phyloP scores from a whole-genome alignment of 495 filamentous ascomycete species.

The Hypoxylon perforatum region DNA sequence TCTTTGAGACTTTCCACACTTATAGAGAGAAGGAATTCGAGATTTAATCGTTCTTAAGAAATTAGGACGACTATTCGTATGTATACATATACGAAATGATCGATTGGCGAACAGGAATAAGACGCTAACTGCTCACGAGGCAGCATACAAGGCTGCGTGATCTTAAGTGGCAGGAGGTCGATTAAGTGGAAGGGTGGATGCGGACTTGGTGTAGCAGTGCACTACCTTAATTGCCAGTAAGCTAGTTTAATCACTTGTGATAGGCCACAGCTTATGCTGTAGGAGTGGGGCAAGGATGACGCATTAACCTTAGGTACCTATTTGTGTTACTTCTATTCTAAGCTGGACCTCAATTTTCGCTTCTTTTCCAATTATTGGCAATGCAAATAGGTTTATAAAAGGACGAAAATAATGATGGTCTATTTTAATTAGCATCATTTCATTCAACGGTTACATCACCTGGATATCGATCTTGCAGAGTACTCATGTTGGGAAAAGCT shows the following conservation, averaged over 20 bases:
- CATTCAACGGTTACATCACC: too few relatives aligned
- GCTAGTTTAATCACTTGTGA: background rate
- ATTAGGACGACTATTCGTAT: background rate
- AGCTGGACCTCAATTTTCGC: too few relatives aligned
- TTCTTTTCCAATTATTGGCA: too few relatives aligned
- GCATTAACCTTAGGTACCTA: too few relatives aligned
- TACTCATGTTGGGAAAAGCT: conserved; percentile 13
- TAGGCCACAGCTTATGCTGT: background rate
- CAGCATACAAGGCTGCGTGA: conserved; percentile 30
- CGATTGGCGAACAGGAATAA: conserved; percentile 23
- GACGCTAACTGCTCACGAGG: conserved; percentile 25
- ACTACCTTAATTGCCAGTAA: too few relatives aligned
- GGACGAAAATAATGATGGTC: too few relatives aligned
- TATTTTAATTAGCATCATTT: too few relatives aligned
- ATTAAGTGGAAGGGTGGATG: conserved; percentile 10
- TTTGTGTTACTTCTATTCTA: too few relatives aligned
- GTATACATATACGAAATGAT: conserved; percentile 2
- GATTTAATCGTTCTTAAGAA: conserved; percentile 4
- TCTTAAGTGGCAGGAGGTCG: conserved; percentile 15
- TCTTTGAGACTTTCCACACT: conserved; percentile 26
- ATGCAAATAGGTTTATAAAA: too few relatives aligned
- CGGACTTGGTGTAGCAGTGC: background rate
- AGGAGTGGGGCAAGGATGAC: conserved; percentile 1
- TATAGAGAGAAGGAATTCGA: conserved; percentile 1
- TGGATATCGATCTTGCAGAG: background rate